Evolutionary conservation across 2,329 filamentous ascomycete species (phyloP).

Genomic region (Fusarium sp.): DNA sequence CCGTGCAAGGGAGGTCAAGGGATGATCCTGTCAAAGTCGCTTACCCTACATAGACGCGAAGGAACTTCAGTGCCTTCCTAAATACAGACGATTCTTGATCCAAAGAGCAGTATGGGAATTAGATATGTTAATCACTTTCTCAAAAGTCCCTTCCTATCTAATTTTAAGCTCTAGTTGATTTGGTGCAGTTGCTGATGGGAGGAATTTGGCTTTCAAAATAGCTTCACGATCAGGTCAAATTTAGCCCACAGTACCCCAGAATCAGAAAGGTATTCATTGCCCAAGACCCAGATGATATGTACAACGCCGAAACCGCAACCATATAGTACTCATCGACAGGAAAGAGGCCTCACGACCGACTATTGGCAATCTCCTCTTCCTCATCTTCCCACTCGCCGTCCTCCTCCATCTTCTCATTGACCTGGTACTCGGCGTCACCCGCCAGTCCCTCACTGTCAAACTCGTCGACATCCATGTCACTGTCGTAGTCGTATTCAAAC

Average conservation of each 20-base stretch:
- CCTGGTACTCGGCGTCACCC: slow-evolving; percentile 65
- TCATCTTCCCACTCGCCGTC: slow-evolving; percentile 69
- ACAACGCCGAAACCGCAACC: slow-evolving; percentile 46
- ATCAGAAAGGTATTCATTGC: slow-evolving; percentile 46
- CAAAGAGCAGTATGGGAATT: too few species aligned
- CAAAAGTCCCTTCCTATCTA: too few species aligned
- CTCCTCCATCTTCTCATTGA: slow-evolving; percentile 66
- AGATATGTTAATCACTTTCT: too few species aligned
- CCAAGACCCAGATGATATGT: slow-evolving; percentile 41
- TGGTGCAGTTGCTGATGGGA: too few species aligned
- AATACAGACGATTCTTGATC: too few species aligned
- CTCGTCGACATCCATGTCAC: slow-evolving; percentile 63
- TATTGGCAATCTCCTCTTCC: slow-evolving; percentile 58
- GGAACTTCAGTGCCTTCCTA: too few species aligned
- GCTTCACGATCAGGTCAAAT: background rate
- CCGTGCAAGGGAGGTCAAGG: background rate
- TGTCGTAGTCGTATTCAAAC: slow-evolving; percentile 61
- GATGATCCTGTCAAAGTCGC: background rate
- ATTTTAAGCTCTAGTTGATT: too few species aligned
- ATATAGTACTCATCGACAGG: slow-evolving; percentile 27
- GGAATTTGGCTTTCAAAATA: too few species aligned
- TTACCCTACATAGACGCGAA: background rate
- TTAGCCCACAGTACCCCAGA: slow-evolving; percentile 11
- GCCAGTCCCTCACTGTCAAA: slow-evolving; percentile 68
- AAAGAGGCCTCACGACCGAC: slow-evolving; percentile 26